phyloP scores from a whole-genome alignment of 257 asterid genomes.

The Scutellaria minor region DNA sequence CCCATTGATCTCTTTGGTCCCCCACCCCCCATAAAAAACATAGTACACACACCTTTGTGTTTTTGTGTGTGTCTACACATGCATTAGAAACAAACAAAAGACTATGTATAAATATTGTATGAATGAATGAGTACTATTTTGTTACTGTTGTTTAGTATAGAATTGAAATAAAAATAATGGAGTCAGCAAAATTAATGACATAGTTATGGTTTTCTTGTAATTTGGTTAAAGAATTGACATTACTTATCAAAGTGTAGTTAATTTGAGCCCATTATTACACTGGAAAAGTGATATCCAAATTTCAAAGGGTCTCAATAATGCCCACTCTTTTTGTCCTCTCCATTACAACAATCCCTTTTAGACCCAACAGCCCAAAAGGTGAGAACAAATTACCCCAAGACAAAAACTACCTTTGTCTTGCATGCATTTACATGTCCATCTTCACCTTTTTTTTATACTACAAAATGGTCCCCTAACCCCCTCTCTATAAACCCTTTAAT shows the following conservation, averaged over 20 bases:
- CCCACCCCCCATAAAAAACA: slow-evolving; percentile 38
- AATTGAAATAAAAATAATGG: background rate
- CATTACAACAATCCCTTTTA: slow-evolving; percentile 42
- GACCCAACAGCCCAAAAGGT: slow-evolving; percentile 56
- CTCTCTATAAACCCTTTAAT: slow-evolving; percentile 21
- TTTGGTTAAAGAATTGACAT: slow-evolving; percentile 33
- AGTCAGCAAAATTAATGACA: background rate
- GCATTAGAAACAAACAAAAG: background rate
- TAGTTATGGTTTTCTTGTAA: slow-evolving; percentile 20
- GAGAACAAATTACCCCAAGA: slow-evolving; percentile 52
- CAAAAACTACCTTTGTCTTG: slow-evolving; percentile 69
- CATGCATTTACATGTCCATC: slow-evolving; percentile 62
- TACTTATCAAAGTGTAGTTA: slow-evolving; percentile 29
- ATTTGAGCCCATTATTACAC: slow-evolving; percentile 39
- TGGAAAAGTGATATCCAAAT: slow-evolving; percentile 33
- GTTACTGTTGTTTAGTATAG: slow-evolving; percentile 26
- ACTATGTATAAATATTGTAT: too few species aligned
- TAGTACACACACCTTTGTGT: slow-evolving; percentile 22
- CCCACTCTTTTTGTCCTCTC: slow-evolving; percentile 51
- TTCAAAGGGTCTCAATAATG: slow-evolving; percentile 37
- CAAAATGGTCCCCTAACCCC: slow-evolving; percentile 56
- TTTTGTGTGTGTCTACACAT: slow-evolving; percentile 21
- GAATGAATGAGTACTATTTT: background rate
- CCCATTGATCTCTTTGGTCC: slow-evolving; percentile 52
- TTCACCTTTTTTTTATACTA: slow-evolving; percentile 9